Conservation (phyloP, 345 rosid species). For the Iberis pinnata region DNA sequence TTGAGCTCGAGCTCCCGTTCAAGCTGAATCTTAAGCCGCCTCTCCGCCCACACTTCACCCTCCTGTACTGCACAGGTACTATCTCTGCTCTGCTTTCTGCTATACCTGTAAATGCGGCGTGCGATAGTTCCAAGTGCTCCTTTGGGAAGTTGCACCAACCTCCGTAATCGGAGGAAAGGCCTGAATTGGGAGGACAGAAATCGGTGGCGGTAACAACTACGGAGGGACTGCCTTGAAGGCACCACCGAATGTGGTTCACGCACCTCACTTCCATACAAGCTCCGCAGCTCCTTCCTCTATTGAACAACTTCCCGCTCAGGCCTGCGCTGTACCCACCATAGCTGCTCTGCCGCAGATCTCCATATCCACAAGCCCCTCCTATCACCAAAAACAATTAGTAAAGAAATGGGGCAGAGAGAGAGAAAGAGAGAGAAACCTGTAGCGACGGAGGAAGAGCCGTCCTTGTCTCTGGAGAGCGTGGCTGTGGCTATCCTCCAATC, state of each 20-base stretch:
- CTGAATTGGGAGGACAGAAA: conserved; percentile 88
- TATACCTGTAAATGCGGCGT: conserved; percentile 76
- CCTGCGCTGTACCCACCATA: conserved; percentile 74
- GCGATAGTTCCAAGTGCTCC: conserved; percentile 84
- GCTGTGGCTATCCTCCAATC: conserved; percentile 87
- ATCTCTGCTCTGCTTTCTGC: conserved; percentile 59
- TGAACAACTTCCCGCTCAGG: conserved; percentile 68
- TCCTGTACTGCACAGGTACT: conserved; percentile 73
- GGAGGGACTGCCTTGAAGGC: conserved; percentile 76
- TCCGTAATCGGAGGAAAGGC: conserved; percentile 71
- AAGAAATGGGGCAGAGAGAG: not conserved
- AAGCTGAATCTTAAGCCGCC: conserved; percentile 75
- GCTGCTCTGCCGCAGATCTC: conserved; percentile 61
- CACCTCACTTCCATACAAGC: conserved; percentile 86
- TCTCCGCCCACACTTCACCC: conserved; percentile 64
- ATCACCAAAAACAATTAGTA: conserved; percentile 21
- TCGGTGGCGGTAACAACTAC: conserved; percentile 81
- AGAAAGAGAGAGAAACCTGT: conserved; percentile 39
- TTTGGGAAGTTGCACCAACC: conserved; percentile 96
- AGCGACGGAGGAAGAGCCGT: conserved; percentile 51
- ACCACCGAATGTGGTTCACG: conserved; percentile 81
- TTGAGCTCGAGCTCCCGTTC: conserved; percentile 55
- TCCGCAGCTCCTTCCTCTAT: conserved; percentile 79
- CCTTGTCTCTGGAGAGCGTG: conserved; percentile 54
- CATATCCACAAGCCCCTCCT: conserved; percentile 96